Percentiles rank a stretch among this genome's conserved stretches.
phyloP scores from a whole-genome alignment of 2,329 filamentous ascomycete species.

The Bipolaris bicolor region DNA sequence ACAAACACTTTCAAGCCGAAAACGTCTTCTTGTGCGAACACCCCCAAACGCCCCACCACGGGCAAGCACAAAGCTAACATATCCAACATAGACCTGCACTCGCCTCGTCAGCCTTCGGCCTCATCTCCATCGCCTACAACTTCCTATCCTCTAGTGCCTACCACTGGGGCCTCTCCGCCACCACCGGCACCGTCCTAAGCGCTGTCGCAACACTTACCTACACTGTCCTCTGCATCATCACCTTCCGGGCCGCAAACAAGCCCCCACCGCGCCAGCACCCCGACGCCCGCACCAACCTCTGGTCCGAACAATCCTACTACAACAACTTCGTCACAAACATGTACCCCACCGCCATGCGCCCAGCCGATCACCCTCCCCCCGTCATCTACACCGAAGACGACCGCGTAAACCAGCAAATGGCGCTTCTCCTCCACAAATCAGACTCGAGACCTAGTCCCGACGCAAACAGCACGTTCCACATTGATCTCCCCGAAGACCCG shows the following conservation, averaged over 20 bases:
- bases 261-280: slow-evolving; percentile 25
- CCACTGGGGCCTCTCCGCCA: slow-evolving; percentile 52
- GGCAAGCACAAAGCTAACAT: slow-evolving; percentile 25
- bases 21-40: slow-evolving; percentile 53
- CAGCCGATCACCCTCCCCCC: slow-evolving; percentile 34
- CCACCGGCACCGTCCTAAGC: slow-evolving; percentile 52
- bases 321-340: slow-evolving; percentile 55
- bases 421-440: slow-evolving; percentile 52
- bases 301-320: slow-evolving; percentile 51
- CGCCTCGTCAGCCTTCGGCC: slow-evolving; percentile 53
- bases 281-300: slow-evolving; percentile 33
- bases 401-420: slow-evolving; percentile 58
- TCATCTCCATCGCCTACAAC: slow-evolving; percentile 57
- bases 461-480: slow-evolving; percentile 52
- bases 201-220: slow-evolving; percentile 51
- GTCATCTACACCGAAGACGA: slow-evolving; percentile 54
- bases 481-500: slow-evolving; percentile 47
- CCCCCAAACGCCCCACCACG: neutral
- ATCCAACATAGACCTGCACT: slow-evolving; percentile 45
- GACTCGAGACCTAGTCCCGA: slow-evolving; percentile 43
- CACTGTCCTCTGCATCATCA: slow-evolving; percentile 50
- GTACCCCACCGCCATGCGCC: slow-evolving; percentile 49
- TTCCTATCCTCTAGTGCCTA: slow-evolving; percentile 53
- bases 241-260: slow-evolving; percentile 50
- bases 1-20: slow-evolving; percentile 56